Percentiles rank a stretch among this genome's conserved stretches.
Evolutionary conservation across 1,139 yeast species (phyloP).

Genomic region (Citeromyces hawaiiensis): DNA sequence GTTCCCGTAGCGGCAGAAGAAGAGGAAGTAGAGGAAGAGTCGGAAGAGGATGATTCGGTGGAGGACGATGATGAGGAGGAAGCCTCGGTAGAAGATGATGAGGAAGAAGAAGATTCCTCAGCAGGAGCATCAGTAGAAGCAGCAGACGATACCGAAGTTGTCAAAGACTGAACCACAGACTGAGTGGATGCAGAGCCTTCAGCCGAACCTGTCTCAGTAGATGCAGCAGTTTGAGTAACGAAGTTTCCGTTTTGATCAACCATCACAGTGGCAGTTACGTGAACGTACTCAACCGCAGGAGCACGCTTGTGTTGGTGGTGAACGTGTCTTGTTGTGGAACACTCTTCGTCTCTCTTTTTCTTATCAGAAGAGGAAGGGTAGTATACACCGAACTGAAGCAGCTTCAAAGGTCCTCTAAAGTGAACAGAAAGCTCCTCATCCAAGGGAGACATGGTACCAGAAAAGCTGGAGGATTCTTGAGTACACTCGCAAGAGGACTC

Average conservation of each 20-base stretch:
- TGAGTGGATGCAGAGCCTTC: slow-evolving; percentile 3
- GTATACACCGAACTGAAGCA: slow-evolving; percentile 71
- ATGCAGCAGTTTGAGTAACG: slow-evolving; percentile 20
- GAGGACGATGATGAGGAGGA: slow-evolving; percentile 11
- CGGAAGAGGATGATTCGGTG: slow-evolving; percentile 15
- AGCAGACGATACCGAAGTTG: slow-evolving; percentile 1
- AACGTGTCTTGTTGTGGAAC: slow-evolving; percentile 17
- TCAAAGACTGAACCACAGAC: neutral
- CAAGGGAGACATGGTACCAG: slow-evolving; percentile 71
- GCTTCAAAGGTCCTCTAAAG: slow-evolving; percentile 82
- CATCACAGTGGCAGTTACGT: slow-evolving; percentile 64
- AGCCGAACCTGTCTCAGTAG: slow-evolving; percentile 13
- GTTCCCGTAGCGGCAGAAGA: slow-evolving; percentile 20
- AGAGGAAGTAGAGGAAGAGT: slow-evolving; percentile 17
- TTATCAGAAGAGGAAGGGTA: slow-evolving; percentile 25
- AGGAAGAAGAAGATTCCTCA: slow-evolving; percentile 6
- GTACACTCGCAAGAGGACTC: slow-evolving; percentile 51
- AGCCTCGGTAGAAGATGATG: slow-evolving; percentile 12
- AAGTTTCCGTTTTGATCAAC: slow-evolving; percentile 45
- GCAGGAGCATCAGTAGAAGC: slow-evolving; percentile 1
- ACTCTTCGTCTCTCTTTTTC: slow-evolving; percentile 22
- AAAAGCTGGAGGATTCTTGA: slow-evolving; percentile 35
- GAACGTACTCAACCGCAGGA: slow-evolving; percentile 46
- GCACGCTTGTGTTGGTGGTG: slow-evolving; percentile 23
- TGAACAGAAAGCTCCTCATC: slow-evolving; percentile 86